Base-by-base conservation (phyloP, 352 stramenopile species). In the Phytophthora syringae region DNA sequence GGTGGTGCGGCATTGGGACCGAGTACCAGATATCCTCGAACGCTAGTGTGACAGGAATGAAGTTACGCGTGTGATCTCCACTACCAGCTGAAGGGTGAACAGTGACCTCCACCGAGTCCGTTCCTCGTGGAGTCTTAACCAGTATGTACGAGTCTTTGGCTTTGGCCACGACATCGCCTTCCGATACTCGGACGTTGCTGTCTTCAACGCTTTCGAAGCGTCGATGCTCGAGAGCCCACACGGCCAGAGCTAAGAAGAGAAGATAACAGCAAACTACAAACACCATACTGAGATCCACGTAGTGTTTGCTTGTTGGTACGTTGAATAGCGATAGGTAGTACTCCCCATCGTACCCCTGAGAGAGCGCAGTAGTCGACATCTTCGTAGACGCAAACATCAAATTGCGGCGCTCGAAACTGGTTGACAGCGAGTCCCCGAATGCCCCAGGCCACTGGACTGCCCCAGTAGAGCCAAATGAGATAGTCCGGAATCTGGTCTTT, bases 401-500 rank as follows among this genome's bases (percentile, higher is more conserved):
- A 80, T 12, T 43, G 50, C 44, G 57, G 22, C 7, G 76, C 71
- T 20, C 64, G 53, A 52, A 77, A 86, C 43, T 86, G 62, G 44
- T 81, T 83, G 16, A 86, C 60, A 22, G 60, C 51, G 3, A 74
- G 39, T 43, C 65, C 51, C 6, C 65, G 60, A 50, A 78, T 64
- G 30, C 61, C 47, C 77, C 77, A 64, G 13, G 73, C 58, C 7
- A 90, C 64, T 0, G 81, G 82, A 18, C 79, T 80, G 1, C 67
- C 58, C 64, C 70, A 89, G 47, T 79, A 79, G 15, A 79, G 50
- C 71, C 71, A 79, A 56, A 77, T 70, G 21, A 79, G 53, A 21
- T 77, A 80, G 50, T 80, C 44, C 4, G 80, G 81, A 37, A 90
- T 79, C 24, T 80, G 52, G 44, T 80, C 52, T 47, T 79, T 76